A percentile compares a stretch with the other conserved stretches of the same genome.
Evolutionary conservation across 1,284 basidiomycete species (phyloP).

Genomic region (Mycena citricolor): DNA sequence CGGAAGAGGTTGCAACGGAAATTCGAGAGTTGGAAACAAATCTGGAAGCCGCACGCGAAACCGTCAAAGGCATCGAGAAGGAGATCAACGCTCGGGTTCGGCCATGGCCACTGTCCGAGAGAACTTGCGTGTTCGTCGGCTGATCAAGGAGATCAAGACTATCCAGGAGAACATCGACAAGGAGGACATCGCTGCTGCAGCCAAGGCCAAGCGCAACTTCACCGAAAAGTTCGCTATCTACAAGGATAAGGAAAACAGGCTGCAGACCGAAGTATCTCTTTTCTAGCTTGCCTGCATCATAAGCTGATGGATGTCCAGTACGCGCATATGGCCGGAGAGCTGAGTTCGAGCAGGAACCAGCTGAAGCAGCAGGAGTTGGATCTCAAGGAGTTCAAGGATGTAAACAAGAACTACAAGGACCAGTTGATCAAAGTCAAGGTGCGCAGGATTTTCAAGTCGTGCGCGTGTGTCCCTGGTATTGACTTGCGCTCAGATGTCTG

Average conservation of each 20-base stretch:
- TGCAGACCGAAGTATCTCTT: conserved; percentile 66
- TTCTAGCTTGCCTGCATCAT: conserved; percentile 9
- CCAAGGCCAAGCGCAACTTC: conserved; percentile 79
- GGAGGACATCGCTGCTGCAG: conserved; percentile 81
- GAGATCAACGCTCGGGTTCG: conserved; percentile 75
- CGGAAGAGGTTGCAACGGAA: conserved; percentile 59
- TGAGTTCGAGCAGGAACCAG: conserved; percentile 74
- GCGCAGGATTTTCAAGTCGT: conserved; percentile 18
- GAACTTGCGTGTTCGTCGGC: conserved; percentile 80
- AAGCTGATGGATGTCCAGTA: conserved; percentile 49
- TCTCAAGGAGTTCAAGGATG: conserved; percentile 84
- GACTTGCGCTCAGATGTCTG: conserved; percentile 70
- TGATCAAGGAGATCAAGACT: conserved; percentile 64
- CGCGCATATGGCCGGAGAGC: conserved; percentile 78
- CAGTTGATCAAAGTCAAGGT: conserved; percentile 96
- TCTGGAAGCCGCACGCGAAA: conserved; percentile 55
- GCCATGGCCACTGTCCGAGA: conserved; percentile 77
- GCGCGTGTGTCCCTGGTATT: too few species aligned
- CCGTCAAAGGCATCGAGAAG: conserved; percentile 58
- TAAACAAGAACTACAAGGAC: conserved; percentile 83
- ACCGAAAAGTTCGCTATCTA: conserved; percentile 76
- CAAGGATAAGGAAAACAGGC: conserved; percentile 69
- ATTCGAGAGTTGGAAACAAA: conserved; percentile 56
- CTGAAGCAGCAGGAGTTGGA: conserved; percentile 71
- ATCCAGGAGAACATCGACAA: conserved; percentile 74